Evolutionary conservation across 2,329 filamentous ascomycete species (phyloP).

Genomic region (Ceratocystis ficicola): DNA sequence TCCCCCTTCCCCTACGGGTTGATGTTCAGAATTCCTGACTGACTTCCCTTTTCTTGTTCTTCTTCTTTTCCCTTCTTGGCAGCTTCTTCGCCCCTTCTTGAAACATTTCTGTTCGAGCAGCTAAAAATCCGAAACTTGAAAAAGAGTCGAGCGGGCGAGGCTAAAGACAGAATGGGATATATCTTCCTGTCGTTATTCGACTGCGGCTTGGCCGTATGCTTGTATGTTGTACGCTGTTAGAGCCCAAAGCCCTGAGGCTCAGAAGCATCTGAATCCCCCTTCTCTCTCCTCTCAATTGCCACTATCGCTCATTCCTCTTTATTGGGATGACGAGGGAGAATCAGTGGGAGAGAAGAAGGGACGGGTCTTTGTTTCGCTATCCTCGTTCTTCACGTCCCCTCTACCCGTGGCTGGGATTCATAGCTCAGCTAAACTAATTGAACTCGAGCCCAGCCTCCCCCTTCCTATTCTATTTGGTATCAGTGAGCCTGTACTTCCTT

Average conservation of each 20-base stretch:
- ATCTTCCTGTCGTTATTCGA: not conserved
- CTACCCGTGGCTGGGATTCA: no score
- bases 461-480: no score
- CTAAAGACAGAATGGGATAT: not conserved
- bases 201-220: no score
- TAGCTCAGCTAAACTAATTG: no score
- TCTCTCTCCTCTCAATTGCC: no score
- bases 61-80: slow-evolving; percentile 4
- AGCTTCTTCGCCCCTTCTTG: not conserved
- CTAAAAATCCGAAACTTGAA: not conserved
- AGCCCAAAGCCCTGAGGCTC: no score
- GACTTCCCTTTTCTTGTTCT: not conserved
- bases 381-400: not conserved
- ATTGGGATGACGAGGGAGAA: not conserved
- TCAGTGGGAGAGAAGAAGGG: not conserved
- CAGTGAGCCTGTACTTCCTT: no score
- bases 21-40: no score
- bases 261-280: no score
- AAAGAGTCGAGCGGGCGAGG: not conserved
- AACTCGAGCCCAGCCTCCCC: not conserved
- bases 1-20: no score
- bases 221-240: no score
- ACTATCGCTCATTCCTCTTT: not conserved
- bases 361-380: not conserved
- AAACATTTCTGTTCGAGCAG: slow-evolving; percentile 3